Base-by-base conservation (phyloP, 2,329 filamentous ascomycete species). In the Verticillium dahliae region DNA sequence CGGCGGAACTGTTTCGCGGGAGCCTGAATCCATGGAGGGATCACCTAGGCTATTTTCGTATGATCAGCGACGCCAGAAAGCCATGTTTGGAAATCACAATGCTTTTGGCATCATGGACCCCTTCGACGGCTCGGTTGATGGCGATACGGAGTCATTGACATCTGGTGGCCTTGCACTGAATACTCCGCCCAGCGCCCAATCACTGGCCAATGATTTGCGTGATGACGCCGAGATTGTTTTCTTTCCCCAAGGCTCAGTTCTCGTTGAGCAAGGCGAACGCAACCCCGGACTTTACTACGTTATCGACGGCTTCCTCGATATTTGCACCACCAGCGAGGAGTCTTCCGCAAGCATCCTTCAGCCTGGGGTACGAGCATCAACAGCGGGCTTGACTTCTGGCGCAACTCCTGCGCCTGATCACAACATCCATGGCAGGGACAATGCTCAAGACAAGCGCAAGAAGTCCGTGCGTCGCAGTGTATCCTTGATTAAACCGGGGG, bases 271-370 rank as follows among this genome's bases (percentile, higher is more conserved):
- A 76, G 94, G 95, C 10, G 95, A 99, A 73, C 85, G 95, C n/a
- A 97, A 96, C 68, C 95, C 95, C 0, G 95, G 95, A 0, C 74
- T 99, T 0, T 99, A 99, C 76, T 99, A 99, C 74, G 94, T 99
- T 3, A 90, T 99, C 58, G 95, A 99, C 72, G 95, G 95, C 0
- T 99, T 99, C 69, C 78, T 99, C 39, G 95, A 99, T 69, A 93
- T 98, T 54, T 92, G 92, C 64, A 89, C 96, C n/a, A 88, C 91
- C 1, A 79, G 85, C 0, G 85, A 88, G 50, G 86, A 90, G n/a
- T 68, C 73, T 0, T 70, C 75, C 0, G 71, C 71, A 13, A 76
- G 78, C 63, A 78, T 81, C 4, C 65, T 80, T 6, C 76, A 74
- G 35, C 72, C 74, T 3, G 69, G 74, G 4, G 70, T 34, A 35